Base-by-base conservation (phyloP, 257 asterid species). In the Anisodus acutangulus region DNA sequence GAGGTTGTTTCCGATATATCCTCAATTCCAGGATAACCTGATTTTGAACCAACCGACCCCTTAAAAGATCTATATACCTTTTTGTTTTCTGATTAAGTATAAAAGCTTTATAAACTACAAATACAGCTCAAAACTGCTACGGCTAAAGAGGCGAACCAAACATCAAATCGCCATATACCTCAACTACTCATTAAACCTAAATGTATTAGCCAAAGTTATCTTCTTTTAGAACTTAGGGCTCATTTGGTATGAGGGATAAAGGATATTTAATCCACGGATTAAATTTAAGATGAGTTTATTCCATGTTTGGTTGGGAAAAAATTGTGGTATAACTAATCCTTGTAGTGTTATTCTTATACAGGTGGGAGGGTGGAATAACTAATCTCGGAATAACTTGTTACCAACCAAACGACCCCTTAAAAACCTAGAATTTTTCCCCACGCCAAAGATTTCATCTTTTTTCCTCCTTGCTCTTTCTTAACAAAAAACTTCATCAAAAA, bases 381-480 rank as follows among this genome's bases (percentile, higher is more conserved):
- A 31, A 31, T 31, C 35, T 1, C 35, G 35, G 35, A 31, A 31
- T 31, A 31, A 31, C 35, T 31, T 31, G 35, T 31, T 31, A 1
- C 2, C 35, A 31, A 31, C 35, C 35, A 31, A 31, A 31, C 2
- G 35, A 31, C 35, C 35, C 35, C 35, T 31, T 31, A 78, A 1
- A 2, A 74, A 49, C 43, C 22, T 49, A 12, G 45, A 17, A 5
- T 19, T 76, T 31, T 76, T 76, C 5, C 31, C 31, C 82, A 16
- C 9, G 26, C 26, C 82, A 78, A 76, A 53, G 81, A 76, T 53
- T 76, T 26, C 64, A 51, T 26, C 81, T 76, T 26, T 26, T 22
- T 62, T 62, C 39, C 68, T 62, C 68, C 31, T 19, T 64, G 41
- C 71, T 64, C 59, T 55, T 55, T 6, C 47, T 66, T 13, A 31